phyloP scores from a whole-genome alignment of 2,329 filamentous ascomycete genomes.

The Metarhizium rileyi region DNA sequence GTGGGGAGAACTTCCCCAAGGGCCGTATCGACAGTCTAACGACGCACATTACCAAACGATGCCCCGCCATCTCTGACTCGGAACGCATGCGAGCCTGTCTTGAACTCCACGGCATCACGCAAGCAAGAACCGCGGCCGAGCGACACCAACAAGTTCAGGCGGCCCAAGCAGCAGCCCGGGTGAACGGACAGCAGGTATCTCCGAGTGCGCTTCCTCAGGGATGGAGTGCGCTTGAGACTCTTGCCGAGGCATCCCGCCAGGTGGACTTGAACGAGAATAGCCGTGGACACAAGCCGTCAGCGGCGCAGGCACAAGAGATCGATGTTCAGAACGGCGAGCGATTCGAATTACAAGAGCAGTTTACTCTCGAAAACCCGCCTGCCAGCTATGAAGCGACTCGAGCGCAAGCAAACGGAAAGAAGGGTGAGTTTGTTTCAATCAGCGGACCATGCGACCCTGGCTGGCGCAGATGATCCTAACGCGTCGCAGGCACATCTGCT shows the following conservation, averaged over 20 bases:
- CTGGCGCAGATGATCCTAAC: not conserved
- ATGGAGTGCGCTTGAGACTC: constrained; percentile 74
- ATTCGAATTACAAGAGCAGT: constrained; percentile 50
- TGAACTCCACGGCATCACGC: constrained; percentile 60
- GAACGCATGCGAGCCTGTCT: constrained; percentile 69
- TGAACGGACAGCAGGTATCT: constrained; percentile 18
- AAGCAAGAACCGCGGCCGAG: constrained; percentile 28
- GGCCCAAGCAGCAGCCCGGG: constrained; percentile 9
- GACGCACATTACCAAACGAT: constrained; percentile 77
- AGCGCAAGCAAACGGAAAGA: constrained; percentile 13
- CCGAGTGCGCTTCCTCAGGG: constrained; percentile 38
- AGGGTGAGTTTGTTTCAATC: constrained; percentile 12
- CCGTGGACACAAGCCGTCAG: constrained; percentile 34
- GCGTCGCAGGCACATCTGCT: constrained; percentile 7
- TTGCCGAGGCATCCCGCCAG: constrained; percentile 80
- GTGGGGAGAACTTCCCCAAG: constrained; percentile 83
- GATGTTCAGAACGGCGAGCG: constrained; percentile 21
- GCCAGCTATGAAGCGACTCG: constrained; percentile 33
- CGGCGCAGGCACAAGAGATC: constrained; percentile 17
- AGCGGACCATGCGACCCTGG: constrained; percentile 7
- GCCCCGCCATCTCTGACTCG: constrained; percentile 63
- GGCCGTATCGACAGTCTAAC: constrained; percentile 77
- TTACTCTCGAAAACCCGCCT: constrained; percentile 46
- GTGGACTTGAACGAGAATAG: constrained; percentile 58
- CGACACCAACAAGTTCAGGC: constrained; percentile 14